Base-by-base conservation (phyloP, 2,329 filamentous ascomycete species). In the Fusarium haematococcum region DNA sequence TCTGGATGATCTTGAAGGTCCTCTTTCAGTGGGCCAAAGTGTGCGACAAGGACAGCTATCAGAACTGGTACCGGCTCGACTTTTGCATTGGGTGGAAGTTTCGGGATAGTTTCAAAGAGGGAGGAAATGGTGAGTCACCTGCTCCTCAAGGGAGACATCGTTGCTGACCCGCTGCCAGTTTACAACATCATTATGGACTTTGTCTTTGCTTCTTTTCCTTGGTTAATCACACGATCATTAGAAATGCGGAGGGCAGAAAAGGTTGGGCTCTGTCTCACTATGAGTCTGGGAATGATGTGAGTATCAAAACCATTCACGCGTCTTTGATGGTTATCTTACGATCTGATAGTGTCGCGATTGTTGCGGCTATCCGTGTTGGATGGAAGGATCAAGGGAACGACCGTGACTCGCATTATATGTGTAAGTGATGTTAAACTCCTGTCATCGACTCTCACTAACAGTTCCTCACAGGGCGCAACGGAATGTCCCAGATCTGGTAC, bases 131-230 rank as follows among this genome's bases (percentile, higher is more conserved):
- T 87, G 68, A 78, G 86, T 72, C 3, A 4, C 1, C 16, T 1
- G 2, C 4, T 6, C 9, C 37, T n/a, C 37, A 20, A 41, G 18
- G 18, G 18, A 41, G 2, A 20, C 9, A 20, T 41, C 1, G 2
- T 41, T 58, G 74, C 60, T 65, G 6, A 74, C 35, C 0, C 4
- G 41, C 13, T 7, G 2, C 68, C 68, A 88, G 86, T 87, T 6
- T 88, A 87, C 77, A 88, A 88, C 75, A 86, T 88, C 65, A 80
- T 88, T 32, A 88, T 88, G 85, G 87, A 89, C 68, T 87, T 89
- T 45, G 72, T 87, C 0, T 85, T 89, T 73, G 86, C 87, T 0
- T 65, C 80, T 10, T 86, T 88, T 61, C 87, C 87, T 4, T 88
- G 86, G 86, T 73, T 86, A 25, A 84, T 89, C 23, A 86, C 85